Evolutionary conservation across 192 early-diverging fungal species (phyloP).

Genomic region (Coemansia erecta): DNA sequence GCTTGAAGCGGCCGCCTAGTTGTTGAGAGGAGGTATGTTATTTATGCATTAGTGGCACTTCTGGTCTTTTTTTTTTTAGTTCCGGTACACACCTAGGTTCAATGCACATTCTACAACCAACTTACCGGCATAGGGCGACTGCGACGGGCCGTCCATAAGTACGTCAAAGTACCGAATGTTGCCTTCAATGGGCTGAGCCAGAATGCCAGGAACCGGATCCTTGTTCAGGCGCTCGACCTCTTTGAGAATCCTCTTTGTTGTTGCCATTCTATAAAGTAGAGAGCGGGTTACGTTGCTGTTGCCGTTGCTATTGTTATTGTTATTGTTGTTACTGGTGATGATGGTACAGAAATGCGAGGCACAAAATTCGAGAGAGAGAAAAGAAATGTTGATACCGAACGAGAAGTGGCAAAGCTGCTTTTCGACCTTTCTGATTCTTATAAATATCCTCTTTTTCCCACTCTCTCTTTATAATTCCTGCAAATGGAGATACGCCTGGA

Average conservation of each 20-base stretch:
- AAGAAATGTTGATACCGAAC: too few relatives aligned
- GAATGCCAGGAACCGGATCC: conserved; percentile 94
- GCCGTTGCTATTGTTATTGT: too few relatives aligned
- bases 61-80: too few relatives aligned
- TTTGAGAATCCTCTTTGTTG: conserved; percentile 59
- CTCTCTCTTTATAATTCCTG: neutral
- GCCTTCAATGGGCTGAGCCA: conserved; percentile 83
- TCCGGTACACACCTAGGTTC: neutral
- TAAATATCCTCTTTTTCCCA: neutral
- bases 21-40: neutral
- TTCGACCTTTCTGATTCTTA: too few relatives aligned
- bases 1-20: conserved; percentile 86
- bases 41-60: neutral
- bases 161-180: conserved; percentile 98
- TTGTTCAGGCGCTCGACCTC: conserved; percentile 93
- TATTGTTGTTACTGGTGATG: too few relatives aligned
- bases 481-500: conserved; percentile 43
- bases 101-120: neutral
- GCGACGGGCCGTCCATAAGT: conserved; percentile 81
- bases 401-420: neutral
- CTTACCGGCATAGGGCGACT: conserved; percentile 95
- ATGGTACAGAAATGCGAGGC: neutral
- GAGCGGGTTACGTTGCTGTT: neutral
- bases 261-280: conserved; percentile 1
- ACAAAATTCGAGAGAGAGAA: neutral